A percentile compares a stretch with the other conserved stretches of the same genome.
phyloP scores from a whole-genome alignment of 1,284 basidiomycete species.

The Ustilago tritici region DNA sequence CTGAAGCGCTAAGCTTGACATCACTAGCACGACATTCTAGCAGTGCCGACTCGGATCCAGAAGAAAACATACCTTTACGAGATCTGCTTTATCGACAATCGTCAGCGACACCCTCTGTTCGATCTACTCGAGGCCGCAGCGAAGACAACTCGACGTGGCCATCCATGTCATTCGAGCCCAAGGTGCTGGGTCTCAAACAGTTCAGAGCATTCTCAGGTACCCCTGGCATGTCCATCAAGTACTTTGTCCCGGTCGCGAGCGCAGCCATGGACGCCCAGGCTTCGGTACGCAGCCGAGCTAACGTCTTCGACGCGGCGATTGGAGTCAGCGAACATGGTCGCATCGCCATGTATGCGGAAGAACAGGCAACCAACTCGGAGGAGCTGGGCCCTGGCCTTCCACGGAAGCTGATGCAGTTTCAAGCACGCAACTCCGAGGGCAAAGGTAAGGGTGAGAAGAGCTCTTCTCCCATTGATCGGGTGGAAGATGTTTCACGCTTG shows the following conservation, averaged over 20 bases:
- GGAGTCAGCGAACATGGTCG: slow-evolving; percentile 31
- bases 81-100: slow-evolving; percentile 33
- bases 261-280: slow-evolving; percentile 3
- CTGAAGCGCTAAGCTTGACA: background rate
- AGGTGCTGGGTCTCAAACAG: slow-evolving; percentile 7
- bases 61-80: slow-evolving; percentile 38
- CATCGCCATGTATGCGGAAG: slow-evolving; percentile 18
- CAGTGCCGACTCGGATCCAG: slow-evolving; percentile 29
- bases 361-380: background rate
- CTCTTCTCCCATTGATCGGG: slow-evolving; percentile 26
- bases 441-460: slow-evolving; percentile 18
- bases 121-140: background rate
- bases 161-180: slow-evolving; percentile 17
- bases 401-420: slow-evolving; percentile 19
- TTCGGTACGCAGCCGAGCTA: slow-evolving; percentile 16
- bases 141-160: slow-evolving; percentile 6
- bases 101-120: background rate
- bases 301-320: slow-evolving; percentile 28
- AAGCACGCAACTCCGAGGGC: slow-evolving; percentile 4
- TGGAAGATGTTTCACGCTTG: slow-evolving; percentile 35
- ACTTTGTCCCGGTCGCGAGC: slow-evolving; percentile 23
- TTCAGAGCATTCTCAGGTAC: slow-evolving; percentile 7
- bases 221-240: slow-evolving; percentile 20
- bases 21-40: background rate
- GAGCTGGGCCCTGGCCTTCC: background rate